Evolutionary conservation across 352 stramenopile genomes (phyloP).

Genomic region (Pythium brassicae): DNA sequence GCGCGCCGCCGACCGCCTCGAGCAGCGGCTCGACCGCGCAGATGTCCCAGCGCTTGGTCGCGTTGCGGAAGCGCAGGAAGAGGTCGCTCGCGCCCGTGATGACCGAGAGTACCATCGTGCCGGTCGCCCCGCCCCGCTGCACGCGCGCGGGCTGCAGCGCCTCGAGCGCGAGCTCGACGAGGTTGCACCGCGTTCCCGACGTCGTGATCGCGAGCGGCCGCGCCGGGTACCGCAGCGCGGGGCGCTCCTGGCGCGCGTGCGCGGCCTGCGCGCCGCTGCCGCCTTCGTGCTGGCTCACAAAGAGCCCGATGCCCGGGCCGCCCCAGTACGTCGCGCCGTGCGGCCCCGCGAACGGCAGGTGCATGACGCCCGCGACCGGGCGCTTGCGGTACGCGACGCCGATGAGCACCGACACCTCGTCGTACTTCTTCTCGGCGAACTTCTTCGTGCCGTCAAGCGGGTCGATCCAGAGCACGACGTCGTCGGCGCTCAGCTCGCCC

Average conservation of each 20-base stretch:
- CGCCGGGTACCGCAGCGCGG: slow-evolving; percentile 24
- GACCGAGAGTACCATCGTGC: slow-evolving; percentile 68
- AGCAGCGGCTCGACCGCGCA: slow-evolving; percentile 68
- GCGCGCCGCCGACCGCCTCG: slow-evolving; percentile 42
- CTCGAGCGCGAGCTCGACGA: slow-evolving; percentile 37
- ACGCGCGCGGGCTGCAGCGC: slow-evolving; percentile 31
- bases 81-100: slow-evolving; percentile 55
- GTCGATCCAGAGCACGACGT: slow-evolving; percentile 78
- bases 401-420: slow-evolving; percentile 77
- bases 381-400: slow-evolving; percentile 65
- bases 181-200: slow-evolving; percentile 49
- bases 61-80: slow-evolving; percentile 67
- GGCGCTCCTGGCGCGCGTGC: slow-evolving; percentile 23
- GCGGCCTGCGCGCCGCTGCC: slow-evolving; percentile 14
- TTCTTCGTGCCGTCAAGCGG: slow-evolving; percentile 77
- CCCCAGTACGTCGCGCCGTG: slow-evolving; percentile 65
- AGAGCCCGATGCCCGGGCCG: slow-evolving; percentile 48
- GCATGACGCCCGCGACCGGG: slow-evolving; percentile 63
- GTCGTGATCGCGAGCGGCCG: slow-evolving; percentile 45
- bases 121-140: slow-evolving; percentile 54
- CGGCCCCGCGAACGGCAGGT: slow-evolving; percentile 56
- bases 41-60: slow-evolving; percentile 78
- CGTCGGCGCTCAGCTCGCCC: slow-evolving; percentile 23
- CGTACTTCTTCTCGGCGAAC: slow-evolving; percentile 64
- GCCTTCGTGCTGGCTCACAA: slow-evolving; percentile 37